phyloP scores from a whole-genome alignment of 495 filamentous ascomycete genomes.

The Tetracladium marchalianum region DNA sequence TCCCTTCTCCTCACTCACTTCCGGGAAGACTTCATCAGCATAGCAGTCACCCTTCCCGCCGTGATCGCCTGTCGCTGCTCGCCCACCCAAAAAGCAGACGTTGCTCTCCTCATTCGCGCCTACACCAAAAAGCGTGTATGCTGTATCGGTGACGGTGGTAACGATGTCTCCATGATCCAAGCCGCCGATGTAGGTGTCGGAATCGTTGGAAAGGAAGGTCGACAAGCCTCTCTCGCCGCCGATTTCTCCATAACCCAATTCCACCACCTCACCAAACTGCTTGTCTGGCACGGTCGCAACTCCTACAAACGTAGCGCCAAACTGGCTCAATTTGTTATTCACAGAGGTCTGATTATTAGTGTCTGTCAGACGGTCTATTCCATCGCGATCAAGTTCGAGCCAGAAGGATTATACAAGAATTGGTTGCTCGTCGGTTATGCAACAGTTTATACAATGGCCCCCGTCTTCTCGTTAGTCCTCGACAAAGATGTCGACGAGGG shows the following conservation, averaged over 20 bases:
- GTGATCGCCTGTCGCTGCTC: constrained; percentile 97
- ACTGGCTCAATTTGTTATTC: constrained; percentile 95
- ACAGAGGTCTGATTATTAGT: constrained; percentile 87
- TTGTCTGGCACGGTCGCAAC: constrained; percentile 97
- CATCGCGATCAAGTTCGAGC: constrained; percentile 83
- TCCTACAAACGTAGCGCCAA: constrained; percentile 95
- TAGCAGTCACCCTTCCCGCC: constrained; percentile 79
- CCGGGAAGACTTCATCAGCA: constrained; percentile 72
- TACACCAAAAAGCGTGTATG: constrained; percentile 89
- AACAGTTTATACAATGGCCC: constrained; percentile 88
- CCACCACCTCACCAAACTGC: constrained; percentile 87
- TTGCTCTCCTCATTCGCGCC: constrained; percentile 82
- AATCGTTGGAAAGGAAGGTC: constrained; percentile 95
- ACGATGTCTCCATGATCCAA: constrained; percentile 99
- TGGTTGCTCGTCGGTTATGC: constrained; percentile 98
- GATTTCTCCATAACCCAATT: constrained; percentile 96
- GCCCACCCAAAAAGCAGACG: constrained; percentile 92
- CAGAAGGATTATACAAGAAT: constrained; percentile 86
- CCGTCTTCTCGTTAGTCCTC: constrained; percentile 92
- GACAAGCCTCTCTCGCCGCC: constrained; percentile 87
- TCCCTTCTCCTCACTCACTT: constrained; percentile 73
- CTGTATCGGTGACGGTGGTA: constrained; percentile 95
- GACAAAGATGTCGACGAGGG: constrained; percentile 92
- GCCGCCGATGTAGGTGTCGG: constrained; percentile 96
- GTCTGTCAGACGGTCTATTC: constrained; percentile 97